Evolutionary conservation across 768 basidiomycete genomes (phyloP), one percentile per base, ranked within the genome.

Genomic region (Podaxis sp.): DNA sequence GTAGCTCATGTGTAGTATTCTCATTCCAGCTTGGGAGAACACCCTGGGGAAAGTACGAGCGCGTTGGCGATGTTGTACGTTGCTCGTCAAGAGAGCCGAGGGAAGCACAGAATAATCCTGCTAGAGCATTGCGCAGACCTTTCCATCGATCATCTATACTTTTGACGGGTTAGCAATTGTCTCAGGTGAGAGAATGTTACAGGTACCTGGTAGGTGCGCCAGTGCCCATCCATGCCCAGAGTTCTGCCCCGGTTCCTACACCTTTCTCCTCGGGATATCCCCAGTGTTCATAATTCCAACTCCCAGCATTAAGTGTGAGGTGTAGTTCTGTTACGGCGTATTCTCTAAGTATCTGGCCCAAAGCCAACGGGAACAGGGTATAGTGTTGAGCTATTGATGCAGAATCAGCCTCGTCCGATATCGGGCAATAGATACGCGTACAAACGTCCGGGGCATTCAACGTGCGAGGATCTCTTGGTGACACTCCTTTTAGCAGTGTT

Each of bases 51-150:
- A 73, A 77, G 73, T 89, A 93, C 7, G 86, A 81, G 61, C 78
- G 75, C 17, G 69, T 65, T 0, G 91, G 92, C 1, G 85, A 84
- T 0, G 88, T 90, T 2, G 92, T 95, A 49, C 88, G 86, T 46
- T 87, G 82, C 55, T 89, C 84, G 70, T 93, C 87, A 36, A 93
- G 75, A 51, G 87, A 84, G 13, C 89, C 92, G 0, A 98, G 82
- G 3, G 94, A 95, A 9, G 96, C 94, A 68, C 97, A 99, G 76
- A 99, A 98, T 3, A 98, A 79, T 19, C 97, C 97, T 0, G 95
- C 90, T 2, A 98, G 82, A 6, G 93, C 89, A 69, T 96, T 96
- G 24, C 94, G 87, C 3, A 97, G 82, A 7, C 88, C 89, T 63
- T 82, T 81, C 95, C 96, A 98, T 28, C 91, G 85, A 52, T 83